Evolutionary conservation across 495 filamentous ascomycete species (phyloP).

Genomic region (Xylaria curta): DNA sequence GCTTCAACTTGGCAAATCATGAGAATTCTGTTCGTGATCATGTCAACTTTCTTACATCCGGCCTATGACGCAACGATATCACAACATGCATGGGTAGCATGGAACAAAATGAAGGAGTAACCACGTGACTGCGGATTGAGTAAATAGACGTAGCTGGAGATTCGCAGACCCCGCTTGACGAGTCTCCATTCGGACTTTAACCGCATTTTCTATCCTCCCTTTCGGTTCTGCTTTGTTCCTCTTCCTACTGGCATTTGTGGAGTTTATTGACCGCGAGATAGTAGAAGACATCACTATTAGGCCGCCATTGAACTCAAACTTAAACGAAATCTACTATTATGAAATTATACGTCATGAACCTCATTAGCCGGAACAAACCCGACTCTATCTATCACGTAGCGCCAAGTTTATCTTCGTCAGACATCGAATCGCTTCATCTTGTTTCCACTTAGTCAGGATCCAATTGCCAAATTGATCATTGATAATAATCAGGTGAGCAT

Average conservation of each 20-base stretch:
- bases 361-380: neutral
- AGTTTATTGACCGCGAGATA: neutral
- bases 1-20: no score
- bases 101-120: no score
- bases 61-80: conserved; percentile 10
- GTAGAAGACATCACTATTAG: conserved; percentile 17
- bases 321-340: neutral
- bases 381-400: neutral
- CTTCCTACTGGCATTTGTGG: neutral
- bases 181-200: no score
- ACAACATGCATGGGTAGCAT: neutral
- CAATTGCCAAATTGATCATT: neutral
- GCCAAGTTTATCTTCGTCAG: neutral
- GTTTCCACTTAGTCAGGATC: neutral
- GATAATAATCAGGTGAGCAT: neutral
- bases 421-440: neutral
- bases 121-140: no score
- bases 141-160: no score
- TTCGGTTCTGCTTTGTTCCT: no score
- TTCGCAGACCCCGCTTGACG: no score
- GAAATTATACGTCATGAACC: conserved; percentile 10
- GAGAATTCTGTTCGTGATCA: neutral
- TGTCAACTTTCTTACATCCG: neutral
- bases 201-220: no score
- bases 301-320: conserved; percentile 13